Conservation (phyloP, 306 rosid genomes). For the Pyrus pyrifolia region DNA sequence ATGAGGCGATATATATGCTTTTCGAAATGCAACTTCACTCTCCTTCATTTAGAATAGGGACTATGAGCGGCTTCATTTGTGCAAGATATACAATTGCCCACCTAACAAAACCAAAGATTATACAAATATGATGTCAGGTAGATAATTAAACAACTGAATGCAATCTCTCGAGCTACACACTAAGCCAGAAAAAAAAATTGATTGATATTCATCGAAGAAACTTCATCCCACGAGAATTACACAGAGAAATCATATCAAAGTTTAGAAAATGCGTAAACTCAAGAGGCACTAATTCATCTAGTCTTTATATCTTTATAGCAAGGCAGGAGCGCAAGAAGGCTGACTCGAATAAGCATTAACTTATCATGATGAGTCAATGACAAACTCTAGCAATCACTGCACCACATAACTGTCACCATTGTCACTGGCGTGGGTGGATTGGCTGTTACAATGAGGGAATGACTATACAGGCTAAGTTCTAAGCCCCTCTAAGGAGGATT, state of each 20-base stretch:
- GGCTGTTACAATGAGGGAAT: neutral
- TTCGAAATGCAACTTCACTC: constrained; percentile 33
- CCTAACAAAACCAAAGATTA: constrained; percentile 35
- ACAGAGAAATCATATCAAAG: neutral
- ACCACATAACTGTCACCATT: neutral
- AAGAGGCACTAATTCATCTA: neutral
- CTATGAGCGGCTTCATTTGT: constrained; percentile 88
- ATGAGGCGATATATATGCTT: constrained; percentile 16
- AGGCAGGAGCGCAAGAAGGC: neutral
- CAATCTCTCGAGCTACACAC: neutral
- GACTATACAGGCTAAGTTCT: neutral
- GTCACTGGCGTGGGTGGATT: neutral
- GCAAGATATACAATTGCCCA: constrained; percentile 92
- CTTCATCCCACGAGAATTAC: neutral
- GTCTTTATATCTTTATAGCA: neutral
- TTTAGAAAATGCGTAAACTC: neutral
- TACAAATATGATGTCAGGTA: neutral
- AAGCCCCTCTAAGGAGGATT: neutral
- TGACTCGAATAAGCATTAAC: neutral
- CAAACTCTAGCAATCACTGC: neutral
- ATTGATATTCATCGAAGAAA: neutral
- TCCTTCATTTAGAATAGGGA: constrained; percentile 67
- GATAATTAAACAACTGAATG: neutral
- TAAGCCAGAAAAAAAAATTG: neutral
- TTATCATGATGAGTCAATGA: neutral